Evolutionary conservation across 164 flowering plant genomes (phyloP), one percentile per base, ranked within the genome.

Genomic region (Kingdonia uniflora): DNA sequence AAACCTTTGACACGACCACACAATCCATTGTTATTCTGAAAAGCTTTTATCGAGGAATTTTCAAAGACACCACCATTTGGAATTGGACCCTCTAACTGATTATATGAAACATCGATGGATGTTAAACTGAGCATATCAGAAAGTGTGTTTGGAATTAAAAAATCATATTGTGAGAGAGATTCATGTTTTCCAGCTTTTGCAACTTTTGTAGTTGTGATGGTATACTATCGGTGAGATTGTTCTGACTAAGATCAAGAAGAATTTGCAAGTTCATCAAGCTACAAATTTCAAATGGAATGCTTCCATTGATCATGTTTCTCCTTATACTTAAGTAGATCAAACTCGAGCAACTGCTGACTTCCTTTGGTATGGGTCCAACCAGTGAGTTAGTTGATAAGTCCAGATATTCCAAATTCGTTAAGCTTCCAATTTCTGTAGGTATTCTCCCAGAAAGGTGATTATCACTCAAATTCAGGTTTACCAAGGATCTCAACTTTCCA

Each of bases 121-220:
- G n/a, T n/a, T n/a, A n/a, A n/a, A n/a, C n/a, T n/a, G n/a, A n/a
- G n/a, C n/a, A n/a, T n/a, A n/a, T n/a, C n/a, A n/a, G n/a, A n/a
- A n/a, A 42, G 14, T 1, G 45, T 14, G 1, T n/a, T 13, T 1
- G 48, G 48, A 16, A 44, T 12, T 19, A 3, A 6, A 1, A 14
- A 1, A 64, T 21, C 2, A 22, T 0, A 49, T 58, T 64, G 4
- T 5, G 0, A 1, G 68, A 65, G 19, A 65, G 51, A 41, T 65
- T 57, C 14, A 60, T 23, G 2, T 51, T 53, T 16, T 60, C 52
- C 4, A 60, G 57, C 19, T 38, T 4, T 6, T 0, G 5, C 0
- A 65, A 17, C 2, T 58, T 53, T 2, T 29, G 55, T 0, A 58
- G 12, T 0, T 54, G 26, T n/a, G 50, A 5, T 1, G 63, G 63